Evolutionary conservation across 164 flowering plant species (phyloP).

Genomic region (Euptelea pleiosperma): DNA sequence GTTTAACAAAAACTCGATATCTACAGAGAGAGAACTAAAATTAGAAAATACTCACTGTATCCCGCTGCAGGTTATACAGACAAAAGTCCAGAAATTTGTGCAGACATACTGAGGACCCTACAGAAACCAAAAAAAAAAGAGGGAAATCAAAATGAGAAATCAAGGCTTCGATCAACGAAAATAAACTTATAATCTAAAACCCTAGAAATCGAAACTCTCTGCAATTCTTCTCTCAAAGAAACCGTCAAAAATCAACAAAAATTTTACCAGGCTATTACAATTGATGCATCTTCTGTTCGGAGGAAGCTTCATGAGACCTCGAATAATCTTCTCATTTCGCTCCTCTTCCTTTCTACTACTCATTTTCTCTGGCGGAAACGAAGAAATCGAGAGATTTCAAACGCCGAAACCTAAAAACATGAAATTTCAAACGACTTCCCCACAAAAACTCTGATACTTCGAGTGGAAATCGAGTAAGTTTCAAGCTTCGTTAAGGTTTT

Average conservation of each 20-base stretch:
- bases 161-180: too few species aligned
- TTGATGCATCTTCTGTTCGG: slow-evolving; percentile 93
- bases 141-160: neutral
- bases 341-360: slow-evolving; percentile 80
- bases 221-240: too few species aligned
- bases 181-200: too few species aligned
- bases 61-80: slow-evolving; percentile 81
- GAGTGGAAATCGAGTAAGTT: too few species aligned
- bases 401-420: too few species aligned
- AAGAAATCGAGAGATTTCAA: too few species aligned
- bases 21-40: neutral
- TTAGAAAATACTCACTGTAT: slow-evolving; percentile 58
- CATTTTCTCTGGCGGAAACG: too few species aligned
- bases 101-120: slow-evolving; percentile 93
- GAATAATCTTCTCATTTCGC: slow-evolving; percentile 83
- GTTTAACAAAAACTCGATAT: too few species aligned
- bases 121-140: neutral
- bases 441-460: too few species aligned
- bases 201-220: too few species aligned
- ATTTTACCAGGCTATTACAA: slow-evolving; percentile 75
- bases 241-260: neutral
- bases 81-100: slow-evolving; percentile 74
- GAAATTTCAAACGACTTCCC: too few species aligned
- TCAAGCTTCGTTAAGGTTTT: too few species aligned
- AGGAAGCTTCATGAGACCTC: slow-evolving; percentile 96